A percentile compares a stretch with the other conserved stretches of the same genome.
phyloP scores from a whole-genome alignment of 345 rosid species.

The Gynandropsis gynandra region DNA sequence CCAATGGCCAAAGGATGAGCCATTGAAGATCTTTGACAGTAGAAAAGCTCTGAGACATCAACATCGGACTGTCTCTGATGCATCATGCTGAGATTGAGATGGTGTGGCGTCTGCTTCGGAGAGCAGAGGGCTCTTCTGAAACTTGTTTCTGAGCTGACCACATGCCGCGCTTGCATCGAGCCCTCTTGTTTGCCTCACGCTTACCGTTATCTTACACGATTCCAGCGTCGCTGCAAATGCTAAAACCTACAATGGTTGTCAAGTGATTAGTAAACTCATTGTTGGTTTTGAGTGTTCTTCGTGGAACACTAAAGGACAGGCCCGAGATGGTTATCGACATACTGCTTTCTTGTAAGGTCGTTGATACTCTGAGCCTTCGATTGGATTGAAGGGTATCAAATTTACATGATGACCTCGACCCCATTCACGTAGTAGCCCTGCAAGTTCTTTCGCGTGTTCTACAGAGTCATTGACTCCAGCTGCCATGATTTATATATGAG shows the following conservation, averaged over 20 bases:
- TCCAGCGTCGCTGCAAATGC: constrained; percentile 69
- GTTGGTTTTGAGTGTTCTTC: neutral
- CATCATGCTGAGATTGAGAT: constrained; percentile 36
- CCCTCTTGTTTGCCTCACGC: constrained; percentile 81
- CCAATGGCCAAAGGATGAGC: too few relatives aligned
- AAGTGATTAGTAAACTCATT: constrained; percentile 4
- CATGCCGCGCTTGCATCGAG: constrained; percentile 97
- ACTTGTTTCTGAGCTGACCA: constrained; percentile 91
- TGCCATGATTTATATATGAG: constrained; percentile 28
- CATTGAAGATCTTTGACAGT: too few relatives aligned
- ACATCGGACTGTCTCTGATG: constrained; percentile 28
- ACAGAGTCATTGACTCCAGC: constrained; percentile 87
- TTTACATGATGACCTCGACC: constrained; percentile 81
- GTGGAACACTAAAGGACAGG: constrained; percentile 3
- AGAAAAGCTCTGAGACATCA: too few relatives aligned
- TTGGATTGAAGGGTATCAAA: constrained; percentile 87
- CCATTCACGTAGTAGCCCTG: constrained; percentile 73
- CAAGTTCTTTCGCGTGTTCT: constrained; percentile 77
- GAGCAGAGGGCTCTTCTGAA: constrained; percentile 75
- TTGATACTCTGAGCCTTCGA: constrained; percentile 74
- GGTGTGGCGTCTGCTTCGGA: constrained; percentile 31
- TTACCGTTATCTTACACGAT: constrained; percentile 66
- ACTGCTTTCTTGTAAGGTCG: constrained; percentile 81
- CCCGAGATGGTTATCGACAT: constrained; percentile 17
- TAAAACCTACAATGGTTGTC: constrained; percentile 36